Conservation (phyloP, 2,329 filamentous ascomycete species). For the Tolypocladium sp. region DNA sequence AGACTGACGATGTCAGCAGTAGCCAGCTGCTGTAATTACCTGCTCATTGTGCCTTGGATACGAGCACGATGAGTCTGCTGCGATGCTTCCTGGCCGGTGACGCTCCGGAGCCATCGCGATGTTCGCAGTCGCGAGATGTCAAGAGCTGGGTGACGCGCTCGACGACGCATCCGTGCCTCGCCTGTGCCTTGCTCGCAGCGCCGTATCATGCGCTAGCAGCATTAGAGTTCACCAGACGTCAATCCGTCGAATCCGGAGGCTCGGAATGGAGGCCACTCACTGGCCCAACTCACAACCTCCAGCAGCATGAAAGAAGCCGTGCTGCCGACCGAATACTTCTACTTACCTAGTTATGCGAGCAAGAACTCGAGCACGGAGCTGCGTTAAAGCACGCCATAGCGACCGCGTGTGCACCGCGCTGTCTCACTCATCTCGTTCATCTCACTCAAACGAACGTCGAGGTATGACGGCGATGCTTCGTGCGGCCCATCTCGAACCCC, state of each 20-base stretch:
- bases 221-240: not conserved
- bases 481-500: not conserved
- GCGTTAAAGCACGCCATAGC: not conserved
- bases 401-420: not conserved
- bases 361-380: not conserved
- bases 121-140: not conserved
- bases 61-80: not conserved
- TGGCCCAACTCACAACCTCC: not conserved
- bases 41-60: not conserved
- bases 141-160: not conserved
- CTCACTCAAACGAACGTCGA: not conserved
- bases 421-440: constrained; percentile 1
- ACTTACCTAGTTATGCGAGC: not conserved
- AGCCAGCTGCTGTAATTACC: not conserved
- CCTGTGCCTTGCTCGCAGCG: not conserved
- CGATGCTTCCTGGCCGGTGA: not conserved
- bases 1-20: not conserved
- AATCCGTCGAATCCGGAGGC: not conserved
- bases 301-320: not conserved
- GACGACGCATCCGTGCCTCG: not conserved
- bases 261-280: not conserved
- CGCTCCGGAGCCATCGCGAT: not conserved
- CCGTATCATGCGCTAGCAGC: not conserved
- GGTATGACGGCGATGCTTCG: not conserved
- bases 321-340: not conserved